Base-by-base conservation (phyloP, 2,329 filamentous ascomycete species). In the Alternaria atra region DNA sequence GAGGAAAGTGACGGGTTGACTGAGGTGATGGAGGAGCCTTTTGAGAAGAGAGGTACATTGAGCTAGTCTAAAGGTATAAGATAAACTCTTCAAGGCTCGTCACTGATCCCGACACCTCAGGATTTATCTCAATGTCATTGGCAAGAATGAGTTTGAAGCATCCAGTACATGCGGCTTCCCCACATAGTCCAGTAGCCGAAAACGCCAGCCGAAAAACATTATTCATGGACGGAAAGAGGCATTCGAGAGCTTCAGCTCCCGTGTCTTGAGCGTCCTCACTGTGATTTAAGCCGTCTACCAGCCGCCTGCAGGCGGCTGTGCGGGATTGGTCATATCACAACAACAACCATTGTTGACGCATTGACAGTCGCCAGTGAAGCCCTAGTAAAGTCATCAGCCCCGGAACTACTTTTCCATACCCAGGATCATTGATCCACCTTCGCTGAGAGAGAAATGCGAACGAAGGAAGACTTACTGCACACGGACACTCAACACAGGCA, bases 401-500 rank as follows among this genome's bases (percentile, higher is more conserved):
- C 13, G 9, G 37, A 9, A 20, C 37, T 20, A 20, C 10, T 5
- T 40, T 40, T 40, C 15, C n/a, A 13, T 13, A n/a, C 17, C 17
- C 10, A 32, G 17, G 3, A 47, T 34, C n/a, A 17, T 47, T n/a
- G 27, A 20, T 34, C 12, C 12, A n/a, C 27, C 15, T 17, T 35
- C 20, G 3, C 5, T 13, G 5, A 20, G 13, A 27, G n/a, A 13
- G 25, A 40, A 15, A 40, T 8, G 23, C 13, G 30, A 35, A 27
- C 13, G 7, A 27, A 17, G 32, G 15, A 20, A 35, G 6, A 46
- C 58, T 40, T 50, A 60, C 52, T 51, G 10, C 6, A 20, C 57
- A 60, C 3, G 57, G 57, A 40, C 57, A 60, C 52, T 60, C 52
- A 7, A 60, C 10, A 10, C 57, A 60, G 23, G 44, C 57, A 17